Conservation (phyloP, 441 rosid species). For the Croton laevigatus region DNA sequence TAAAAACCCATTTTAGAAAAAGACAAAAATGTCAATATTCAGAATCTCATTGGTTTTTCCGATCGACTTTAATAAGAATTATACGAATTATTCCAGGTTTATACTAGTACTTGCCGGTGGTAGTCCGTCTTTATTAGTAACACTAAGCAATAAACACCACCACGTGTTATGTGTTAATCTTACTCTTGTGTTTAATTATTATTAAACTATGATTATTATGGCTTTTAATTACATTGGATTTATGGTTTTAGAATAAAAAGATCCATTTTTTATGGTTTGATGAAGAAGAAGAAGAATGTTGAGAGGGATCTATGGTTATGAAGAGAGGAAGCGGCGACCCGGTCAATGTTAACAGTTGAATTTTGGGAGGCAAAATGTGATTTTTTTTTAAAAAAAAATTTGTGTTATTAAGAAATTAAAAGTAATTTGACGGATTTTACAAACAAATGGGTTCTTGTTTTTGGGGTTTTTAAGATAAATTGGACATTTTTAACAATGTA, state of each 20-base stretch:
- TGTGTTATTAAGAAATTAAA: not conserved
- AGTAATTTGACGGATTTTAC: not conserved
- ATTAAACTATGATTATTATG: too few relatives aligned
- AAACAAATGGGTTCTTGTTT: not conserved
- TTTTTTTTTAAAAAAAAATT: not conserved
- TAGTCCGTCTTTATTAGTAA: constrained; percentile 1
- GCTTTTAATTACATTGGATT: not conserved
- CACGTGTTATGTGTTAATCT: too few relatives aligned
- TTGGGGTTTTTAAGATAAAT: not conserved
- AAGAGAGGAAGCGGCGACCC: not conserved
- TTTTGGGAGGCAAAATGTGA: not conserved
- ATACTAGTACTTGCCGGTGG: not conserved
- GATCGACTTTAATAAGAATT: not conserved
- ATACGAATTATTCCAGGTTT: constrained; percentile 9
- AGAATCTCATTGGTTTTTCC: not conserved
- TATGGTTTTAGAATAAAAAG: not conserved
- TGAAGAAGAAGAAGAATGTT: not conserved
- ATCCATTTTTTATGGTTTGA: not conserved
- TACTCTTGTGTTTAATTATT: too few relatives aligned
- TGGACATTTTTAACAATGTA: not conserved
- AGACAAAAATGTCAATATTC: constrained; percentile 12
- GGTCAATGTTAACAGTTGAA: not conserved
- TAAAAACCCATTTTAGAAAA: not conserved
- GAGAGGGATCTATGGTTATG: not conserved
- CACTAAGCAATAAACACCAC: not conserved